Percentiles rank a stretch among this genome's conserved stretches.
These are phyloP conservation scores for Calonectria hawksworthii DNA, from an alignment of 2,329 filamentous ascomycete genomes.

Conservation along the genomic window DNA sequence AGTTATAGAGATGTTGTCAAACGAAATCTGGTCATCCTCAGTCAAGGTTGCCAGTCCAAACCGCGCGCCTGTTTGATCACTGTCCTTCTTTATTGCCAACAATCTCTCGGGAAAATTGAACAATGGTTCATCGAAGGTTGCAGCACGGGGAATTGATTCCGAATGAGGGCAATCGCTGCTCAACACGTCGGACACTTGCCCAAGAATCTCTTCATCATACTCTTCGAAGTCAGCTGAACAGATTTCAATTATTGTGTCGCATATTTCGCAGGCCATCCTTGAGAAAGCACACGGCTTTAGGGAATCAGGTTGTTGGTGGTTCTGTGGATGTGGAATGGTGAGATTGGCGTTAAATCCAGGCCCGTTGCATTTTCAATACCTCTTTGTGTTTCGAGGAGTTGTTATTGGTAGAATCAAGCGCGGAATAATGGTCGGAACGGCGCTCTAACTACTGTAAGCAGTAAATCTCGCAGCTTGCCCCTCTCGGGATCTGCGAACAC, in stretches of 20 bases:
- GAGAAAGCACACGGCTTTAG: background rate
- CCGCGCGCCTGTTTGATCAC: slow-evolving; percentile 15
- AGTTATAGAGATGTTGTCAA: slow-evolving; percentile 28
- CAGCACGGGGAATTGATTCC: slow-evolving; percentile 17
- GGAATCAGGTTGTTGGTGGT: background rate
- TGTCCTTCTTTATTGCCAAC: slow-evolving; percentile 25
- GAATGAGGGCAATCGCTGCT: slow-evolving; percentile 22
- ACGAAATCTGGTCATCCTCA: slow-evolving; percentile 10
- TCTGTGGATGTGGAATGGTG: background rate
- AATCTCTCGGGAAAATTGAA: slow-evolving; percentile 13
- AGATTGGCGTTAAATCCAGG: background rate
- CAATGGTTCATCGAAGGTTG: slow-evolving; percentile 21
- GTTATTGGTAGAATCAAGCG: background rate
- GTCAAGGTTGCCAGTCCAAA: slow-evolving; percentile 18
- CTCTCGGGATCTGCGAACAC: too few relatives aligned
- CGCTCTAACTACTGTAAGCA: background rate
- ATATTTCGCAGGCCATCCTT: slow-evolving; percentile 50
- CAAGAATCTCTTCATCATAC: slow-evolving; percentile 25
- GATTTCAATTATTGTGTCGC: slow-evolving; percentile 26
- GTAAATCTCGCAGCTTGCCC: background rate
- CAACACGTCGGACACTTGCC: slow-evolving; percentile 12
- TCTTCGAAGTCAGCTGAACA: slow-evolving; percentile 25
- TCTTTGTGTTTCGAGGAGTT: background rate
- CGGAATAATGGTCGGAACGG: background rate
- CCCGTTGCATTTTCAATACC: background rate